Evolutionary conservation across 352 stramenopile genomes (phyloP), one percentile per base, ranked within the genome.

Genomic region (Globisporangium parvum): DNA sequence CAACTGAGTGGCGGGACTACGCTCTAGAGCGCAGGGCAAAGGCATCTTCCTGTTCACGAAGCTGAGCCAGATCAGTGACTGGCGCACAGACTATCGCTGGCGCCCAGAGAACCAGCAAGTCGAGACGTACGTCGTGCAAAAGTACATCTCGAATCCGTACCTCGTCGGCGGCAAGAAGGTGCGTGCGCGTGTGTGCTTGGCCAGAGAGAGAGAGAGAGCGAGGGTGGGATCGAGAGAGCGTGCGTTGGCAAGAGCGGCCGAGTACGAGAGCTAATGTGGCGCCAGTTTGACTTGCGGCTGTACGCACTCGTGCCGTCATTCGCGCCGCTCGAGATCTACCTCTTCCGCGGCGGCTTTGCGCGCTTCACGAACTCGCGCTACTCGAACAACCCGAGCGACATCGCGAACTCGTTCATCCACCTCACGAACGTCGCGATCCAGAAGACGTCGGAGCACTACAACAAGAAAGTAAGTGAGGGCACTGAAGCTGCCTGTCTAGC

Each of bases 31-130:
- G 0, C 81, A 93, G 59, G 82, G 84, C 47, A 93, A 95, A 75
- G 93, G 93, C 21, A 98, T 98, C 54, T 98, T 98, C 61, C 69
- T 98, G 4, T 97, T 98, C 65, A 97, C 84, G 0, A 96, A 97
- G 66, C 73, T 98, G 28, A 87, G 69, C 31, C 85, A 98, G 60
- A 98, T 98, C 59, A 93, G 73, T 51, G 88, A 98, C 58, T 98
- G 93, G 92, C 78, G 87, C 47, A 97, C 81, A 18, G 88, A 97
- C 55, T 93, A 86, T 48, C 82, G 84, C 4, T 88, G 79, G 78
- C 68, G 79, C 33, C 77, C 78, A 10, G 74, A 91, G 50, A 89
- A 83, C 45, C 79, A 87, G 59, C 78, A 90, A 53, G 85, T 91
- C 14, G 85, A 98, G 67, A 93, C 82, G 17, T 98, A 98, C 70